These are phyloP conservation scores for Tympanopsis confertula DNA, from an alignment of 2,329 filamentous ascomycete species.

Conservation along the genomic window DNA sequence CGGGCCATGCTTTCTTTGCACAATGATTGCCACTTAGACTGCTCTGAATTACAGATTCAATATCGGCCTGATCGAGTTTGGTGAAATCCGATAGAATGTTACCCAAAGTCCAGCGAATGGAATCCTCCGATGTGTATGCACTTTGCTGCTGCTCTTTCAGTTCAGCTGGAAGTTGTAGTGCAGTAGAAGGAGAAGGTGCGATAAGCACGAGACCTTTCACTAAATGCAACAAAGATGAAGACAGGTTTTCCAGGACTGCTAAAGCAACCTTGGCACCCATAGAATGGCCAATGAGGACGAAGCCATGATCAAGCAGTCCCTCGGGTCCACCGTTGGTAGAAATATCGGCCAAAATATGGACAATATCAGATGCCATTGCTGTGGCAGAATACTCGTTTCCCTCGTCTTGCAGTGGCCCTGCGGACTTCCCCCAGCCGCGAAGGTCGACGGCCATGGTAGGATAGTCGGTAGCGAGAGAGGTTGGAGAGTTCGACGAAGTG, in stretches of 20 bases:
- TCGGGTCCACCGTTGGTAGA: not conserved
- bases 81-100: not conserved
- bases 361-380: not conserved
- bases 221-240: constrained; percentile 1
- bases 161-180: constrained; percentile 9
- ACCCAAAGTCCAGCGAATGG: not conserved
- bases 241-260: constrained; percentile 4
- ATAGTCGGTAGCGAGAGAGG: constrained; percentile 6
- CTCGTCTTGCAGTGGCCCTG: not conserved
- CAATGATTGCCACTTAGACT: not conserved
- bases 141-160: constrained; percentile 11
- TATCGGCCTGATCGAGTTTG: not conserved
- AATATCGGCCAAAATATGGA: not conserved
- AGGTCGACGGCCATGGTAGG: constrained; percentile 11
- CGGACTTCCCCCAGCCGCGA: constrained; percentile 11
- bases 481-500: constrained; percentile 7
- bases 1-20: not conserved
- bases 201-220: constrained; percentile 12
- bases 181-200: constrained; percentile 10
- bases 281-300: constrained; percentile 14
- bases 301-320: constrained; percentile 7
- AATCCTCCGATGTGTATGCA: constrained; percentile 9
- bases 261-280: constrained; percentile 16
- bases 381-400: not conserved
- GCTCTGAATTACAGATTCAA: not conserved